Conservation (phyloP, 2,329 filamentous ascomycete genomes). For the Remersonia thermophila region DNA sequence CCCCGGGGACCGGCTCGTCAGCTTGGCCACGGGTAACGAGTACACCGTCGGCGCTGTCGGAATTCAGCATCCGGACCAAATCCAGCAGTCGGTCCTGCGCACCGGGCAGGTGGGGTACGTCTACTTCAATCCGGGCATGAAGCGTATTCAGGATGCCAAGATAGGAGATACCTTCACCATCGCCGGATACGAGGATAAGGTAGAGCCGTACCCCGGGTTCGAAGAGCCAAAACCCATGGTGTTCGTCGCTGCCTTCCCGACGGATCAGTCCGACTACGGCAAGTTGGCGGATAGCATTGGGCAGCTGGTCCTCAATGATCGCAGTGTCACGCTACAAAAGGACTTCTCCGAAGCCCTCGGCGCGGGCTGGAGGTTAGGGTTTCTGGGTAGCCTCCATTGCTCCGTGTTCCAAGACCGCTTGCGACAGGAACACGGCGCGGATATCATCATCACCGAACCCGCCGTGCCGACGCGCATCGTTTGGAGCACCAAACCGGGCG, state of each 20-base stretch:
- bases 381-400: conserved; percentile 92
- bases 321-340: conserved; percentile 86
- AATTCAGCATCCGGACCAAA: conserved; percentile 86
- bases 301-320: conserved; percentile 86
- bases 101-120: conserved; percentile 95
- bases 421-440: conserved; percentile 85
- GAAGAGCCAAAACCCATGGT: conserved; percentile 98
- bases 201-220: conserved; percentile 79
- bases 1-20: conserved; percentile 75
- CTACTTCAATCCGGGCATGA: conserved; percentile 97
- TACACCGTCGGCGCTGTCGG: conserved; percentile 95
- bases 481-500: conserved; percentile 53
- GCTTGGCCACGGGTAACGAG: conserved; percentile 75
- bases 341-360: conserved; percentile 90
- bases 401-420: conserved; percentile 97
- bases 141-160: conserved; percentile 87
- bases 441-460: conserved; percentile 92
- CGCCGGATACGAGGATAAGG: conserved; percentile 59
- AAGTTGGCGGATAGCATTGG: conserved; percentile 88
- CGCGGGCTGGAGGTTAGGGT: conserved; percentile 86
- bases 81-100: conserved; percentile 64
- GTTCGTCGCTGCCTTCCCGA: conserved; percentile 92
- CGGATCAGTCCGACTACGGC: conserved; percentile 76
- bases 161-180: conserved; percentile 91
- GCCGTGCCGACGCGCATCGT: conserved; percentile 84